These are phyloP conservation scores for Globisporangium middletonii DNA, from an alignment of 352 stramenopile genomes.

Conservation along the genomic window DNA sequence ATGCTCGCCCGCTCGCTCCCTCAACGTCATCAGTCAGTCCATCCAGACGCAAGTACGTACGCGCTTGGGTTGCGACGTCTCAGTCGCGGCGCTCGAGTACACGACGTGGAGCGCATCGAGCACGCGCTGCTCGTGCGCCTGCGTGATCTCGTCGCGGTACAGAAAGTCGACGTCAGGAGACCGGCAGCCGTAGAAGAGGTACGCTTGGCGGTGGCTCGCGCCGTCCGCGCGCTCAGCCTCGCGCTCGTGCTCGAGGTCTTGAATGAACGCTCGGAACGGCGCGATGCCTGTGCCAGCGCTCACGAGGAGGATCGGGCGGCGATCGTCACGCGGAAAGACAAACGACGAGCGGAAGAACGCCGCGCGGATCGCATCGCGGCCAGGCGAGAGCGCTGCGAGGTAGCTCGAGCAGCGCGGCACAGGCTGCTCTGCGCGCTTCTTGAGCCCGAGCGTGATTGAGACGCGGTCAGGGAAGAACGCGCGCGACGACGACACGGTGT, in stretches of 20 bases:
- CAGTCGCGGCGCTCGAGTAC: constrained; percentile 37
- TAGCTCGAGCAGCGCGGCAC: constrained; percentile 76
- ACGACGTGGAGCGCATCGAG: constrained; percentile 50
- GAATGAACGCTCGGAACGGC: constrained; percentile 74
- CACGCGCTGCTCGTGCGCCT: constrained; percentile 28
- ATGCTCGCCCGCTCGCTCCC: too few relatives aligned
- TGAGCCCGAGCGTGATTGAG: constrained; percentile 69
- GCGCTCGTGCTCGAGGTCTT: constrained; percentile 64
- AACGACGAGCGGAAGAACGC: constrained; percentile 75
- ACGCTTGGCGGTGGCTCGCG: constrained; percentile 31
- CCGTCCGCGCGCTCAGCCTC: constrained; percentile 4
- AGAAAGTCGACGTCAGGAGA: constrained; percentile 54
- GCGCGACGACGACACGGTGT: constrained; percentile 80
- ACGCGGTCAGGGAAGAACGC: constrained; percentile 43
- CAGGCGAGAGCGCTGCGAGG: constrained; percentile 38
- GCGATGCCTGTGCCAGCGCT: constrained; percentile 77
- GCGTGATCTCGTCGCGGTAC: constrained; percentile 59
- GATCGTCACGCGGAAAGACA: constrained; percentile 56
- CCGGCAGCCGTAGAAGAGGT: constrained; percentile 78
- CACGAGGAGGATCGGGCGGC: constrained; percentile 65
- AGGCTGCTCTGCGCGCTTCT: constrained; percentile 40
- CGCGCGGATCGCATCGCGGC: constrained; percentile 39
- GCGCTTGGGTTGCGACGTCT: constrained; percentile 23
- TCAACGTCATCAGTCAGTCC: background rate
- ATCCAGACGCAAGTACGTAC: constrained; percentile 20